Conservation (phyloP, 1,284 basidiomycete genomes). For the Sporisorium iseilematis-ciliati region DNA sequence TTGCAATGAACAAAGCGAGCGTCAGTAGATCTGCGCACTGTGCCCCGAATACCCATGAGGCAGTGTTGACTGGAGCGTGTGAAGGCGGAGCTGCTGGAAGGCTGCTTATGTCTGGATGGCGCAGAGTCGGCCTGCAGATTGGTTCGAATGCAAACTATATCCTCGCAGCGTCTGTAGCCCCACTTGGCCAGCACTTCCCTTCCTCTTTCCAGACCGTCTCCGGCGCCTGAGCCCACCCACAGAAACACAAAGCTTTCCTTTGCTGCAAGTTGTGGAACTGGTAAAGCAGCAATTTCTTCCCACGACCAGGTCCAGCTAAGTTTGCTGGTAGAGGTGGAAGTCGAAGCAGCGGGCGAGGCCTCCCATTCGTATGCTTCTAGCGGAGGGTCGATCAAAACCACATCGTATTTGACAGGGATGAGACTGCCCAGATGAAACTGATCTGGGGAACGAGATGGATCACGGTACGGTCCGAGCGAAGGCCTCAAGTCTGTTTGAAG, state of each 20-base stretch:
- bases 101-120: constrained; percentile 5
- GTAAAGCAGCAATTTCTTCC: constrained; percentile 83
- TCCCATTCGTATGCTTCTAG: constrained; percentile 72
- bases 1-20: constrained; percentile 98
- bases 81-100: constrained; percentile 49
- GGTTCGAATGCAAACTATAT: constrained; percentile 96
- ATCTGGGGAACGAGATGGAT: constrained; percentile 13
- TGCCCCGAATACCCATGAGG: constrained; percentile 97
- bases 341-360: constrained; percentile 21
- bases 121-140: constrained; percentile 75
- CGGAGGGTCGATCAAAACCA: constrained; percentile 91
- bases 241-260: constrained; percentile 88
- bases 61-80: constrained; percentile 77
- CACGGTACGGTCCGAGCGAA: constrained; percentile 32
- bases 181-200: constrained; percentile 90
- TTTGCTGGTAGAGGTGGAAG: background rate
- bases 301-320: constrained; percentile 76
- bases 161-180: constrained; percentile 96
- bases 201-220: constrained; percentile 90
- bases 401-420: constrained; percentile 83
- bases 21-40: constrained; percentile 92
- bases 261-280: constrained; percentile 84
- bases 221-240: constrained; percentile 93
- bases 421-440: constrained; percentile 56
- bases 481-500: constrained; percentile 53